Conservation (phyloP, 352 stramenopile genomes). For the Thraustochytrium sp. region DNA sequence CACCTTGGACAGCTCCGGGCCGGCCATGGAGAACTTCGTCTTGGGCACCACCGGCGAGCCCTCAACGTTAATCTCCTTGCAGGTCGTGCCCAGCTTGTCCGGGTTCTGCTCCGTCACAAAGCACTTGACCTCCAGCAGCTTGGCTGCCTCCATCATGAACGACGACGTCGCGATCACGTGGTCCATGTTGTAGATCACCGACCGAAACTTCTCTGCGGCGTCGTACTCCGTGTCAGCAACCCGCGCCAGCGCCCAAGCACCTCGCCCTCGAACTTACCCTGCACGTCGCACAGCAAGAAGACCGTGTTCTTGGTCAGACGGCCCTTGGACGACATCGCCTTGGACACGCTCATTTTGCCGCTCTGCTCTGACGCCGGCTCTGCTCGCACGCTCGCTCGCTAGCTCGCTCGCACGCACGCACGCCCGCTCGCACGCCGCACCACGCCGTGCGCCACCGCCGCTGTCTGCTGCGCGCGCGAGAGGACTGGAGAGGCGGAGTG, state of each 20-base stretch:
- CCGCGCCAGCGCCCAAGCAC: background rate
- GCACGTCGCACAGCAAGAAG: conserved; percentile 32
- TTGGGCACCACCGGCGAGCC: conserved; percentile 84
- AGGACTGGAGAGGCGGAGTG: no score
- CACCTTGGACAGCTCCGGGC: conserved; percentile 66
- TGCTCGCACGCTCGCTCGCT: no score
- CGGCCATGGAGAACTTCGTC: conserved; percentile 96
- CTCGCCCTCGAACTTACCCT: background rate
- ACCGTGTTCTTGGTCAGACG: background rate
- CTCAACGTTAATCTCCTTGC: conserved; percentile 52
- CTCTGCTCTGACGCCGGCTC: no score
- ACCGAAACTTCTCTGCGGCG: conserved; percentile 10
- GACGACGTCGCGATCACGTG: conserved; percentile 28
- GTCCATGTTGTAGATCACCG: conserved; percentile 41
- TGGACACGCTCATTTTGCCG: background rate
- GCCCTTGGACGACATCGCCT: background rate
- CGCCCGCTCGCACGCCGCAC: no score
- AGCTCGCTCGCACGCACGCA: no score
- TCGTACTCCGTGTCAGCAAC: background rate
- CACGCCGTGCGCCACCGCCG: no score
- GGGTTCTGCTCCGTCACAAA: conserved; percentile 93
- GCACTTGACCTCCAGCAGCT: conserved; percentile 79
- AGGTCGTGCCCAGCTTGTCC: conserved; percentile 47
- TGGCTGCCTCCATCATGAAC: conserved; percentile 57
- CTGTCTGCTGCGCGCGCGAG: no score